phyloP scores from a whole-genome alignment of 495 filamentous ascomycete genomes.

The Neohortaea acidophila region DNA sequence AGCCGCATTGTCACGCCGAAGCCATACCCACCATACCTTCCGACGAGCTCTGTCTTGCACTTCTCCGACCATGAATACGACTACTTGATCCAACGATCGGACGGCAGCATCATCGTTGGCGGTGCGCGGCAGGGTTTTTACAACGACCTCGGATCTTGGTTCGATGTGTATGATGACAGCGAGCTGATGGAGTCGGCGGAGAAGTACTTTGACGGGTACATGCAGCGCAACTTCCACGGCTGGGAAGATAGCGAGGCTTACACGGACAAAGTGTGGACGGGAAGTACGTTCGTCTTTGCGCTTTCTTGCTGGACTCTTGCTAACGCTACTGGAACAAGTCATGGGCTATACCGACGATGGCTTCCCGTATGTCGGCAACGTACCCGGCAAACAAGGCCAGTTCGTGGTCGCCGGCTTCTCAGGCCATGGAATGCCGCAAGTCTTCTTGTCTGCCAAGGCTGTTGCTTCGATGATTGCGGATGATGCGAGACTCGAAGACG shows the following conservation, averaged over 20 bases:
- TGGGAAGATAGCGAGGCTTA: constrained; percentile 35
- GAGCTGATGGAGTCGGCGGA: constrained; percentile 11
- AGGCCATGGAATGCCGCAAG: constrained; percentile 40
- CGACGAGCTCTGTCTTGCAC: background rate
- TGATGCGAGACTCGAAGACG: constrained; percentile 26
- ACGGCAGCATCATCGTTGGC: constrained; percentile 7
- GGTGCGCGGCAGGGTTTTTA: constrained; percentile 1
- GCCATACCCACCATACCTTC: background rate
- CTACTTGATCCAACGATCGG: constrained; percentile 3
- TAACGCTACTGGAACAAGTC: too few relatives aligned
- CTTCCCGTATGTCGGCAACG: constrained; percentile 32
- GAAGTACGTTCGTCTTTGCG: too few relatives aligned
- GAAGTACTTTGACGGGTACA: constrained; percentile 34
- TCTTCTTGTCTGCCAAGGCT: constrained; percentile 30
- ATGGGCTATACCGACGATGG: constrained; percentile 20
- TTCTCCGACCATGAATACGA: constrained; percentile 2
- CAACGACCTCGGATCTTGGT: background rate
- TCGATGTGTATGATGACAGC: background rate
- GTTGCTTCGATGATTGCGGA: constrained; percentile 33
- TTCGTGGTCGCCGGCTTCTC: constrained; percentile 40
- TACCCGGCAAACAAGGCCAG: constrained; percentile 30
- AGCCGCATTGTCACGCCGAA: background rate
- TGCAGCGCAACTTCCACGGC: constrained; percentile 33
- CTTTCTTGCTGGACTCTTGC: too few relatives aligned
- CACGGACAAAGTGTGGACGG: constrained; percentile 37